Evolutionary conservation across 2,329 filamentous ascomycete species (phyloP).

Genomic region (Neobulgaria alba): DNA sequence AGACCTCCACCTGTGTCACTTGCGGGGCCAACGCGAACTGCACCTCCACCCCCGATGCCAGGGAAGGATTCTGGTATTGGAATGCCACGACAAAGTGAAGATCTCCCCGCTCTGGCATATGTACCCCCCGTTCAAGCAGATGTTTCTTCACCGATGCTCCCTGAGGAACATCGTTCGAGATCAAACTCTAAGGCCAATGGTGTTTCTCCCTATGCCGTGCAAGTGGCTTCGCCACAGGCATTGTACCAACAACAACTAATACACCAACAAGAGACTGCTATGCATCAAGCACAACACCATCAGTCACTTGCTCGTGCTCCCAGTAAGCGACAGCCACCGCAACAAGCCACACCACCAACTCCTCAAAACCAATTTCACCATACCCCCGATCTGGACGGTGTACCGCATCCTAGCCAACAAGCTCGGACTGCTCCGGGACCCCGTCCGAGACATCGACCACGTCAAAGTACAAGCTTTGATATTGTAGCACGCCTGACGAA

Average conservation of each 20-base stretch:
- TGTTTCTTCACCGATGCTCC: conserved; percentile 42
- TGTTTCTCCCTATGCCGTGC: conserved; percentile 29
- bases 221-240: conserved; percentile 27
- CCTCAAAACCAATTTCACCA: conserved; percentile 42
- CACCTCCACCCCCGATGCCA: conserved; percentile 46
- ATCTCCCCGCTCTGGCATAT: conserved; percentile 33
- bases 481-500: conserved; percentile 75
- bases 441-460: conserved; percentile 66
- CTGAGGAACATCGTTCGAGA: conserved; percentile 58
- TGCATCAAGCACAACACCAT: conserved; percentile 56
- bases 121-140: conserved; percentile 22
- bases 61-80: conserved; percentile 57
- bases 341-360: conserved; percentile 40
- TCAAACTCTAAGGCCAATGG: conserved; percentile 59
- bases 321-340: conserved; percentile 58
- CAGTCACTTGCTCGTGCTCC: conserved; percentile 61
- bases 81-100: conserved; percentile 50
- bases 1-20: conserved; percentile 76
- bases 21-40: conserved; percentile 52
- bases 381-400: conserved; percentile 31
- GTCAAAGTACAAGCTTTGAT: conserved; percentile 74
- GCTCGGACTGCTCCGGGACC: conserved; percentile 41
- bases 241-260: conserved; percentile 54
- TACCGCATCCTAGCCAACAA: conserved; percentile 29
- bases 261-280: conserved; percentile 79